These are phyloP conservation scores for Umbilicaria muhlenbergii DNA, from an alignment of 495 filamentous ascomycete species.

Conservation along the genomic window DNA sequence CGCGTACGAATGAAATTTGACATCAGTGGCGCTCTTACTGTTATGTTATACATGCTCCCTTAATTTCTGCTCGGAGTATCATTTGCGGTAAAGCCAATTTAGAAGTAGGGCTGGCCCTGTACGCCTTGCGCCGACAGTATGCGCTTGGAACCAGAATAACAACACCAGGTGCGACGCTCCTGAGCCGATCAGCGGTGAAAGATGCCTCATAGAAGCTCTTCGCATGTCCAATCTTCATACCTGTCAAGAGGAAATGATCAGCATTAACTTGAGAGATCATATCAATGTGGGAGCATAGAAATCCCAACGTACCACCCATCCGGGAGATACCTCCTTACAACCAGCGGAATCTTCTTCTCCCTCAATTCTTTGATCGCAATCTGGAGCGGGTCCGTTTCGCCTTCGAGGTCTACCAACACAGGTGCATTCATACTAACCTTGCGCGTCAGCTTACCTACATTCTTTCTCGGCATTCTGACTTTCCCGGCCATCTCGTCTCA, in stretches of 20 bases:
- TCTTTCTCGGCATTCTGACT: neutral
- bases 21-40: too few relatives aligned
- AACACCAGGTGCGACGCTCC: too few relatives aligned
- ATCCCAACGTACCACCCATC: constrained; percentile 75
- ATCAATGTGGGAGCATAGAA: neutral
- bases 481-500: neutral
- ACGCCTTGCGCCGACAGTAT: too few relatives aligned
- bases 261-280: too few relatives aligned
- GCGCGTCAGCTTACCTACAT: constrained; percentile 5
- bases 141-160: neutral
- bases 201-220: constrained; percentile 55
- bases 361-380: constrained; percentile 94
- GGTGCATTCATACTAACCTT: constrained; percentile 74
- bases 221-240: constrained; percentile 98
- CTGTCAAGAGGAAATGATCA: constrained; percentile 27
- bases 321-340: constrained; percentile 85
- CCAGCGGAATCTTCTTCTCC: constrained; percentile 96
- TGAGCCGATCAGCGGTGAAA: neutral
- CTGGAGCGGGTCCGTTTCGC: constrained; percentile 92
- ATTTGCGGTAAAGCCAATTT: too few relatives aligned
- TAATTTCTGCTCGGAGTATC: too few relatives aligned
- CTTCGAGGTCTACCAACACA: constrained; percentile 89
- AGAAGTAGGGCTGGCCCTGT: too few relatives aligned
- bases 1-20: too few relatives aligned
- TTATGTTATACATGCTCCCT: too few relatives aligned